Evolutionary conservation across 2,329 filamentous ascomycete species (phyloP).

Genomic region (Aureobasidium pullulans): DNA sequence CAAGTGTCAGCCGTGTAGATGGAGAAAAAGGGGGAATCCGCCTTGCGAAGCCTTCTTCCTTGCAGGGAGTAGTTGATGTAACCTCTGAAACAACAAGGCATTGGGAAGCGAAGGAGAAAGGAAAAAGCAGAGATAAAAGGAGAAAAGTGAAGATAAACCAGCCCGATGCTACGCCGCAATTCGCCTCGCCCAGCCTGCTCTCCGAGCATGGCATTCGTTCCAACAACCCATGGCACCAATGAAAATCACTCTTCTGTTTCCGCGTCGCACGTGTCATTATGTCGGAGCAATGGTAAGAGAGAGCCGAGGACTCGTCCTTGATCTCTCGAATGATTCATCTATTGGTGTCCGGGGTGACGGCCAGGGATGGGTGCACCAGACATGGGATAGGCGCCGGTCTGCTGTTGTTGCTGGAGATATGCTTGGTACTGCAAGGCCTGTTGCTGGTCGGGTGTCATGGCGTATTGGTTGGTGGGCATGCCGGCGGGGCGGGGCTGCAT

Average conservation of each 20-base stretch:
- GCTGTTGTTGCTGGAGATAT: conserved; percentile 31
- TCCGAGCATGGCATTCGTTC: conserved; percentile 6
- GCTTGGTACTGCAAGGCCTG: conserved; percentile 33
- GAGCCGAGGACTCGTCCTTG: background rate
- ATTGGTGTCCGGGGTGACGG: conserved; percentile 14
- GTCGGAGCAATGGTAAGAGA: conserved; percentile 4
- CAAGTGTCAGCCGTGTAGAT: background rate
- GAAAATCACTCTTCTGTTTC: conserved; percentile 12
- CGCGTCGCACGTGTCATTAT: conserved; percentile 12
- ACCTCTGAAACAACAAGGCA: background rate
- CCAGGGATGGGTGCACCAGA: conserved; percentile 23
- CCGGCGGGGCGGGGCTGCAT: conserved; percentile 26
- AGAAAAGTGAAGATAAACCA: background rate
- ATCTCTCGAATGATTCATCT: background rate
- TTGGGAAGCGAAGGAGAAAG: conserved; percentile 9
- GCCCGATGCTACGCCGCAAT: conserved; percentile 12
- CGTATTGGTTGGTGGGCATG: conserved; percentile 22
- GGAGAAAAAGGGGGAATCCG: background rate
- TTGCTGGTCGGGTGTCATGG: conserved; percentile 33
- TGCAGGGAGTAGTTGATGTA: background rate
- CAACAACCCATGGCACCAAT: conserved; percentile 11
- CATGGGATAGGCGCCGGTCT: conserved; percentile 31
- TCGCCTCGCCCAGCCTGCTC: conserved; percentile 6
- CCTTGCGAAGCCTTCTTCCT: background rate
- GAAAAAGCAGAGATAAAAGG: conserved; percentile 3